Evolutionary conservation across 2,329 filamentous ascomycete species (phyloP).

Genomic region (Bimuria novae-zelandiae): DNA sequence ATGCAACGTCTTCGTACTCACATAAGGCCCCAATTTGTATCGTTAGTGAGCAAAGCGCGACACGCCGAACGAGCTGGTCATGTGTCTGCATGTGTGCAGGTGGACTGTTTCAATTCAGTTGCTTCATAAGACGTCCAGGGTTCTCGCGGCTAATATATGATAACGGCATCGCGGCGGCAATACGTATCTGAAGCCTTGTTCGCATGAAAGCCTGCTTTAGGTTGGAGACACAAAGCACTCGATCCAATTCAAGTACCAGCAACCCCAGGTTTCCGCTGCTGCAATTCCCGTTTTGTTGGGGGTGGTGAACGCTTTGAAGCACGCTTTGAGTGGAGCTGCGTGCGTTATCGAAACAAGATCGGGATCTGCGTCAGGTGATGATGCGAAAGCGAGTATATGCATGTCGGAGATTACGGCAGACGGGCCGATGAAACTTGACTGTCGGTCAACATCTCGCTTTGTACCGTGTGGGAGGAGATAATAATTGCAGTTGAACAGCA

Average conservation of each 20-base stretch:
- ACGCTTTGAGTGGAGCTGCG: neutral
- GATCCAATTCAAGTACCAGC: neutral
- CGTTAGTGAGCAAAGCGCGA: neutral
- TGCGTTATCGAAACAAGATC: neutral
- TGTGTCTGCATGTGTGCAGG: no score
- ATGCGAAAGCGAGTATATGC: conserved; percentile 1
- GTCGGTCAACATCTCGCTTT: neutral
- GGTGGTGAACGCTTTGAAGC: neutral
- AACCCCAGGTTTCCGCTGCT: neutral
- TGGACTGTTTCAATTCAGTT: conserved; percentile 10
- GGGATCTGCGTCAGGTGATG: neutral
- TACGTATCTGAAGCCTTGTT: conserved; percentile 1
- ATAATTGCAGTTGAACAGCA: neutral
- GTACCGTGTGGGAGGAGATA: neutral
- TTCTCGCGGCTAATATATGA: conserved; percentile 4
- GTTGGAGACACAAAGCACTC: conserved; percentile 1
- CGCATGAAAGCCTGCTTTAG: conserved; percentile 15
- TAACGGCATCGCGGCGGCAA: conserved; percentile 1
- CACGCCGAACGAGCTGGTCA: neutral
- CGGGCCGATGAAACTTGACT: neutral
- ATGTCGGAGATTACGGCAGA: conserved; percentile 4
- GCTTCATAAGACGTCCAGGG: neutral
- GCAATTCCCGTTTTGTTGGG: neutral
- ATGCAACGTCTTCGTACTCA: neutral
- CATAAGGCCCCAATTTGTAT: neutral